Evolutionary conservation across 73 alveolate genomes (phyloP), one percentile per base, ranked within the genome.

Genomic region (Effrenium voratum): DNA sequence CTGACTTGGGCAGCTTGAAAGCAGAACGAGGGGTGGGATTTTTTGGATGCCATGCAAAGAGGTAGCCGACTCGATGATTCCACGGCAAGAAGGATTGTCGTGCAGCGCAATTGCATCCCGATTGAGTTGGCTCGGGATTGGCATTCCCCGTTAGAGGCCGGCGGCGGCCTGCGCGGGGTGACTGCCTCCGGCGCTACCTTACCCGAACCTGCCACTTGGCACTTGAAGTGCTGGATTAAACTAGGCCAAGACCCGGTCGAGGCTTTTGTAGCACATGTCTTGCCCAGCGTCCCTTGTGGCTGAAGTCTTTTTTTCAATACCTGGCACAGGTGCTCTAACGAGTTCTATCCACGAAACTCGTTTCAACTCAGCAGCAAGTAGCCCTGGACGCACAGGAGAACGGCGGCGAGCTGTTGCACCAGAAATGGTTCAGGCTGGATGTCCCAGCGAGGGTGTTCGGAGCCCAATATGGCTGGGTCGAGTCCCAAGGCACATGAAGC

Each of bases 161-260:
- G 96, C 12, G 96, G 96, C 60, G 96, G 96, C 43, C 75, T 90
- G 59, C 52, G 80, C 34, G 96, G 96, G 15, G 52, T 75, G 87
- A 90, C 96, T 16, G 87, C 96, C 73, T 90, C 96, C 32, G 96
- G 96, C 5, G 96, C 83, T 36, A 87, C 66, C 3, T 73, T 90
- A 43, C 86, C 96, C 8, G 96, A 90, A 75, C 96, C 96, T 15
- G 95, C 55, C 10, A 36, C 86, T 75, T 12, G 77, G 8, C 26
- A 5, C 10, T 63, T 63, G 77, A n/a, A n/a, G n/a, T 8, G 77
- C 22, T 63, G 10, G 40, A 5, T 63, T 63, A 36, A 15, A 63
- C 43, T 36, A 26, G 26, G 40, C 8, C 8, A 63, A 15, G 40
- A 8, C n/a, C n/a, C 77, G 26, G 77, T 15, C 77, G 5, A 26